Conservation (phyloP, 108 stramenopile species). For the Poteriospumella lacustris region DNA sequence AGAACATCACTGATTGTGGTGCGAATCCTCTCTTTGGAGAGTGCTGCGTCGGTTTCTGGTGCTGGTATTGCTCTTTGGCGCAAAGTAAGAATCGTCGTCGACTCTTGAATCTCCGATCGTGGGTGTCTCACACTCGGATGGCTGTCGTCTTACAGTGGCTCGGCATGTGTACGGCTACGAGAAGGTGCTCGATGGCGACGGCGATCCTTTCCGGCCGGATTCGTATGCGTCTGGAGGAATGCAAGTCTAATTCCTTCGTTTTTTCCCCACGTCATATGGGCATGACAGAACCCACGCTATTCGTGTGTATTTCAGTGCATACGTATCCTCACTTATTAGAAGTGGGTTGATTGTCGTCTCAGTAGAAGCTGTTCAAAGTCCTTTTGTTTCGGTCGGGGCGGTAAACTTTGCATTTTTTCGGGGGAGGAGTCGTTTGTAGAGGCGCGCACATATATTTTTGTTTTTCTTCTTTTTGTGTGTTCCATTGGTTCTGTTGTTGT, state of each 20-base stretch:
- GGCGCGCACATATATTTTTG: no score
- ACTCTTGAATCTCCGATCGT: neutral
- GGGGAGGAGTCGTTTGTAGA: no score
- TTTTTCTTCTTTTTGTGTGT: no score
- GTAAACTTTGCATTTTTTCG: no score
- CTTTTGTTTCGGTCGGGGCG: no score
- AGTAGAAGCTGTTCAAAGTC: no score
- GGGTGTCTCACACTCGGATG: neutral
- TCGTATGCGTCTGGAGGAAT: neutral
- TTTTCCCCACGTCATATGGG: no score
- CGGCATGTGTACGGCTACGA: slow-evolving; percentile 3
- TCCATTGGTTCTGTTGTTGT: no score
- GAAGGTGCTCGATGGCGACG: neutral
- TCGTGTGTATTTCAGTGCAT: no score
- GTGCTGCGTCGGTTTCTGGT: slow-evolving; percentile 1
- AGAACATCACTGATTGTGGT: neutral
- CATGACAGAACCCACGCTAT: no score
- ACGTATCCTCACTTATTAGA: no score
- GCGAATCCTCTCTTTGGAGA: neutral
- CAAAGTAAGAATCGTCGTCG: slow-evolving; percentile 1
- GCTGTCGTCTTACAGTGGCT: slow-evolving; percentile 17
- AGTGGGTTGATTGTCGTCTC: no score
- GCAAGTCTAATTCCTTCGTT: slow-evolving; percentile 1
- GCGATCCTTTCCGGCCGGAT: neutral
- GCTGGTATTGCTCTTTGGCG: neutral